Percentiles rank a stretch among this genome's conserved stretches.
phyloP scores from a whole-genome alignment of 805 yeast genomes.

The Zygoascus biomembranicola region DNA sequence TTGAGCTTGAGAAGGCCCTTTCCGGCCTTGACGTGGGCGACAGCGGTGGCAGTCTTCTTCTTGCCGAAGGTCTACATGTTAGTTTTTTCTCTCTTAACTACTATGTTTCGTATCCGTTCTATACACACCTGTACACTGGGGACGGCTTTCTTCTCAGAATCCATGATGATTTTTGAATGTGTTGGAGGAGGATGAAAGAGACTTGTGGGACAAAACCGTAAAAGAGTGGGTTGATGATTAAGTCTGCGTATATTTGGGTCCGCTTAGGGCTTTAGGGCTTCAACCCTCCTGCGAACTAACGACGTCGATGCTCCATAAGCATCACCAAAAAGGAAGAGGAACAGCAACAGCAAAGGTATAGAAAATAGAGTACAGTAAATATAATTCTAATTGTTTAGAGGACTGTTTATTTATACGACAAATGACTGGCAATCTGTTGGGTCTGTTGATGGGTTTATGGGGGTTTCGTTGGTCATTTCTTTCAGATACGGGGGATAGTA shows the following conservation, averaged over 20 bases:
- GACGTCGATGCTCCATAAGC: too few relatives aligned
- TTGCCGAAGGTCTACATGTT: conserved; percentile 88
- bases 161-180: conserved; percentile 2
- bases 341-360: too few relatives aligned
- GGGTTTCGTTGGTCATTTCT: too few relatives aligned
- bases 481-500: too few relatives aligned
- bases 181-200: not conserved
- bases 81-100: not conserved
- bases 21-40: conserved; percentile 99
- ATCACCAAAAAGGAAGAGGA: too few relatives aligned
- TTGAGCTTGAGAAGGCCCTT: conserved; percentile 98
- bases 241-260: not conserved
- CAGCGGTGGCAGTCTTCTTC: conserved; percentile 99
- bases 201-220: not conserved
- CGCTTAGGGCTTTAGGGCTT: conserved; percentile 3
- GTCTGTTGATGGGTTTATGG: too few relatives aligned
- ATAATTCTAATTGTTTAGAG: too few relatives aligned
- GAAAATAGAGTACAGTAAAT: too few relatives aligned
- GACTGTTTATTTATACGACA: too few relatives aligned
- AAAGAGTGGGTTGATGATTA: not conserved
- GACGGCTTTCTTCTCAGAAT: conserved; percentile 5
- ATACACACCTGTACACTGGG: conserved; percentile 15
- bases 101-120: not conserved
- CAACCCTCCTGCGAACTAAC: too few relatives aligned
- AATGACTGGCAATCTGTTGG: too few relatives aligned